Evolutionary conservation across 768 basidiomycete genomes (phyloP).

Genomic region (Boletus rubroflammeus): DNA sequence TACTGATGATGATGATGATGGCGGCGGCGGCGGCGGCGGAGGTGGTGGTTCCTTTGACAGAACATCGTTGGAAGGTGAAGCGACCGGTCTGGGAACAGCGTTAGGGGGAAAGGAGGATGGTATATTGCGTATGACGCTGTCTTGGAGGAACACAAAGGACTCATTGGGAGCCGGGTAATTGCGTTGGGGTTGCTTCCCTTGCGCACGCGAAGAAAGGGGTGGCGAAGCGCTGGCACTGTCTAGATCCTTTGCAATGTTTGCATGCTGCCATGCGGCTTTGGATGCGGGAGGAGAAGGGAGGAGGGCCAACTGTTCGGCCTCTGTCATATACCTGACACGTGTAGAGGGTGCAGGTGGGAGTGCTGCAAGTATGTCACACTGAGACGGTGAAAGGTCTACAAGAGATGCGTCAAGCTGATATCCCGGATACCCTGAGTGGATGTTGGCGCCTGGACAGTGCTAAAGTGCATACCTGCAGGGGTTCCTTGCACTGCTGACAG

Average conservation of each 20-base stretch:
- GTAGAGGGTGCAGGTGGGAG: conserved; percentile 55
- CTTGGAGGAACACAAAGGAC: conserved; percentile 88
- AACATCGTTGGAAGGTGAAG: conserved; percentile 34
- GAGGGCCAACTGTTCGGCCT: conserved; percentile 44
- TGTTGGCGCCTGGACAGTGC: not conserved
- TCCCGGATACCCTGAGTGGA: conserved; percentile 8
- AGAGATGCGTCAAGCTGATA: conserved; percentile 85
- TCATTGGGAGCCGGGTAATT: conserved; percentile 63
- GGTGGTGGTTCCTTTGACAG: conserved; percentile 25
- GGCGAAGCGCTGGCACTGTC: conserved; percentile 31
- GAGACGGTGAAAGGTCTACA: conserved; percentile 78
- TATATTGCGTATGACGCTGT: conserved; percentile 71
- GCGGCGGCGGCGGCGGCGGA: conserved; percentile 17
- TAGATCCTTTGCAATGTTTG: conserved; percentile 45
- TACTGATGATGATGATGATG: conserved; percentile 23
- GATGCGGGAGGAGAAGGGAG: conserved; percentile 48
- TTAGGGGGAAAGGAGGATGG: conserved; percentile 50
- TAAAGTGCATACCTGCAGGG: conserved; percentile 59
- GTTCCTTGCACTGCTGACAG: conserved; percentile 91
- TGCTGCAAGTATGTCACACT: conserved; percentile 81
- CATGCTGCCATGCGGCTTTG: conserved; percentile 62
- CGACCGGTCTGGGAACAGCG: conserved; percentile 41
- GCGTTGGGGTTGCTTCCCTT: conserved; percentile 59
- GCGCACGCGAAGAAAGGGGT: conserved; percentile 51
- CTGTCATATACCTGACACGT: conserved; percentile 36